A percentile compares a stretch with the other conserved stretches of the same genome.
phyloP scores from a whole-genome alignment of 768 basidiomycete genomes.

The Lactarius sp. region DNA sequence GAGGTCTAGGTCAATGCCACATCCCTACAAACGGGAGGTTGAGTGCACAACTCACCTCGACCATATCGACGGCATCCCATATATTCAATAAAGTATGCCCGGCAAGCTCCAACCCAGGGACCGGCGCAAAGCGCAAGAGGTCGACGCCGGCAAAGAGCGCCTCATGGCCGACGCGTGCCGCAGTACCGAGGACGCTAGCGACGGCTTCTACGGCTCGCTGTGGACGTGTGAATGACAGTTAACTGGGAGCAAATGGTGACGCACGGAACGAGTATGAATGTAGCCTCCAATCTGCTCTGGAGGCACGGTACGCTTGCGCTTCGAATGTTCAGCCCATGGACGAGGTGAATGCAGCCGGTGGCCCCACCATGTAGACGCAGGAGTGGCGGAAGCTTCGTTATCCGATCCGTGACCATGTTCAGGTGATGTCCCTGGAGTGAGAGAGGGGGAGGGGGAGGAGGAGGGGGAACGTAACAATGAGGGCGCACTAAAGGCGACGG shows the following conservation, averaged over 20 bases:
- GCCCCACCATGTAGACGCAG: slow-evolving; percentile 29
- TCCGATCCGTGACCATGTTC: slow-evolving; percentile 13
- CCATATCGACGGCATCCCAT: slow-evolving; percentile 58
- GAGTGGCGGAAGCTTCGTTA: slow-evolving; percentile 6
- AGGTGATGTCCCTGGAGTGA: not conserved
- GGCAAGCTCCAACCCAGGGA: slow-evolving; percentile 50
- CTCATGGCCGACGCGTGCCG: slow-evolving; percentile 42
- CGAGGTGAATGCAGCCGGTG: slow-evolving; percentile 22
- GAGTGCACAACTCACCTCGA: slow-evolving; percentile 43
- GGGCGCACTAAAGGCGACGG: slow-evolving; percentile 4
- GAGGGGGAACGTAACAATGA: slow-evolving; percentile 20
- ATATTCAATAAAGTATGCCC: slow-evolving; percentile 51
- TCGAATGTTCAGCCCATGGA: slow-evolving; percentile 29
- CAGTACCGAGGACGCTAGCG: slow-evolving; percentile 39
- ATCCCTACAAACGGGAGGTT: not conserved
- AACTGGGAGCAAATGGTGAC: not conserved
- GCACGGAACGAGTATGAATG: slow-evolving; percentile 30
- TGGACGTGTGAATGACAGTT: not conserved
- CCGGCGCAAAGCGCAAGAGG: slow-evolving; percentile 47
- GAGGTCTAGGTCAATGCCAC: not conserved
- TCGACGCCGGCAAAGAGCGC: slow-evolving; percentile 40
- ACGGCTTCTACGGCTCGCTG: slow-evolving; percentile 29
- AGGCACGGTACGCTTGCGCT: slow-evolving; percentile 28
- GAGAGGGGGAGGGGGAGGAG: slow-evolving; percentile 21
- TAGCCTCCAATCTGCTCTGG: slow-evolving; percentile 31